Conservation (phyloP, 1,284 basidiomycete species). For the Neolentinus lepideus region DNA sequence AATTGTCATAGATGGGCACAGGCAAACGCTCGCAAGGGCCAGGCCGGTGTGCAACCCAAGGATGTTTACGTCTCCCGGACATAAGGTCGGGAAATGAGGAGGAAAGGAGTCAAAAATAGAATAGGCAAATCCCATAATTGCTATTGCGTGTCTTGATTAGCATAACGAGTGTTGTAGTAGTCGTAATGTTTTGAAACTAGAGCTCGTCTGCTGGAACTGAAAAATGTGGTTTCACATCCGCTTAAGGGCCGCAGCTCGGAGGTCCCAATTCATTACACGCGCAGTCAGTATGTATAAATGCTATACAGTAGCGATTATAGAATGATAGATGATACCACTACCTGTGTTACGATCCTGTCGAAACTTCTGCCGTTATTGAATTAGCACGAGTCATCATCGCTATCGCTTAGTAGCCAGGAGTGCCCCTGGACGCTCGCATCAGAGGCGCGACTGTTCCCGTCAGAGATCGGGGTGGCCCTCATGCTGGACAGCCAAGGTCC, state of each 20-base stretch:
- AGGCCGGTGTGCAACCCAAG: slow-evolving; percentile 67
- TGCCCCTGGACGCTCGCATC: neutral
- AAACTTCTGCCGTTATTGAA: neutral
- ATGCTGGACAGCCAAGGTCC: neutral
- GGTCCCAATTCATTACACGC: too few species aligned
- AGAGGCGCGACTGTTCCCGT: neutral
- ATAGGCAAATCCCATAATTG: neutral
- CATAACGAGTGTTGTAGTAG: neutral
- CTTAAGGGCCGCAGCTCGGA: too few species aligned
- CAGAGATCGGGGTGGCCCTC: neutral
- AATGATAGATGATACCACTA: neutral
- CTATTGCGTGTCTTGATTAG: neutral
- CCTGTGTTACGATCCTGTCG: neutral
- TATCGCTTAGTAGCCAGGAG: neutral
- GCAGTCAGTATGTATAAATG: neutral
- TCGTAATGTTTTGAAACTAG: slow-evolving; percentile 8
- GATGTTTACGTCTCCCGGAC: slow-evolving; percentile 67
- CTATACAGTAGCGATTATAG: neutral
- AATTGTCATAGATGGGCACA: slow-evolving; percentile 62
- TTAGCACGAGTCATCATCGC: neutral
- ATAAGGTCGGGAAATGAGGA: slow-evolving; percentile 7
- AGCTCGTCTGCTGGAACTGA: too few species aligned
- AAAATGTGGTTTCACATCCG: too few species aligned
- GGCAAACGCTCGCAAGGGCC: slow-evolving; percentile 77
- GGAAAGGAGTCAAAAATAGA: neutral